Evolutionary conservation across 345 rosid species (phyloP).

Genomic region (Syzygium aromaticum): DNA sequence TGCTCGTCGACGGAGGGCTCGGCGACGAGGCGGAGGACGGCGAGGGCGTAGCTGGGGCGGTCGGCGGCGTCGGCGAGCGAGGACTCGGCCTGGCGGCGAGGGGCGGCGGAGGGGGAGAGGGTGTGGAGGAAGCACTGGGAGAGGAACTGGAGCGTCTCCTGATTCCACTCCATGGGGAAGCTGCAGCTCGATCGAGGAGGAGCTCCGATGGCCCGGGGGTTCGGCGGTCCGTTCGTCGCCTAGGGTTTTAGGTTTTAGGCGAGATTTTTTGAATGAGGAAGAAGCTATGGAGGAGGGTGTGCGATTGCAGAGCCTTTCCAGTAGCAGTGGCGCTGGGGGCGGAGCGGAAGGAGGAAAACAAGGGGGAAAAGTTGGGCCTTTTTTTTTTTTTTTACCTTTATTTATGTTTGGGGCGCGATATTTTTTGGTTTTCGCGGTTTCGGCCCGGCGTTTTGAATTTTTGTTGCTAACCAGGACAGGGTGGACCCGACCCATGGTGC

Average conservation of each 20-base stretch:
- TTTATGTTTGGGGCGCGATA: not conserved
- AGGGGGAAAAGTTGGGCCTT: fast-evolving
- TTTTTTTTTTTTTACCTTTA: not conserved
- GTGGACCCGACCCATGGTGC: not conserved
- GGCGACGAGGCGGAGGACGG: slow-evolving; percentile 74
- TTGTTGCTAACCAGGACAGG: not conserved
- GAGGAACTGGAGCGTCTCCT: slow-evolving; percentile 54
- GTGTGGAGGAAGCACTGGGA: slow-evolving; percentile 81
- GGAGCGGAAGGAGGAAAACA: not conserved
- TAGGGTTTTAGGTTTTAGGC: not conserved
- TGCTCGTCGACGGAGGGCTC: slow-evolving; percentile 71
- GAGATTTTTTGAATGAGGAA: not conserved
- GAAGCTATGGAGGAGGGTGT: not conserved
- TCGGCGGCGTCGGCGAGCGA: slow-evolving; percentile 49
- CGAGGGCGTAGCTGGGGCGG: slow-evolving; percentile 65
- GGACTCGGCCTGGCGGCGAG: slow-evolving; percentile 82
- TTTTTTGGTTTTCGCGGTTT: not conserved
- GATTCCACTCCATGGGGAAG: slow-evolving; percentile 53
- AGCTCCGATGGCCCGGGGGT: not conserved
- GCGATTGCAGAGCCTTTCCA: not conserved
- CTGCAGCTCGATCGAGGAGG: not conserved
- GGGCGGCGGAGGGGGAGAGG: slow-evolving; percentile 64
- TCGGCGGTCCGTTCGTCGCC: not conserved
- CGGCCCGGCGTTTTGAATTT: not conserved
- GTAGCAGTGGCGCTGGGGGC: not conserved